Evolutionary conservation across 2,329 filamentous ascomycete species (phyloP).

Genomic region (Botrytis aclada): DNA sequence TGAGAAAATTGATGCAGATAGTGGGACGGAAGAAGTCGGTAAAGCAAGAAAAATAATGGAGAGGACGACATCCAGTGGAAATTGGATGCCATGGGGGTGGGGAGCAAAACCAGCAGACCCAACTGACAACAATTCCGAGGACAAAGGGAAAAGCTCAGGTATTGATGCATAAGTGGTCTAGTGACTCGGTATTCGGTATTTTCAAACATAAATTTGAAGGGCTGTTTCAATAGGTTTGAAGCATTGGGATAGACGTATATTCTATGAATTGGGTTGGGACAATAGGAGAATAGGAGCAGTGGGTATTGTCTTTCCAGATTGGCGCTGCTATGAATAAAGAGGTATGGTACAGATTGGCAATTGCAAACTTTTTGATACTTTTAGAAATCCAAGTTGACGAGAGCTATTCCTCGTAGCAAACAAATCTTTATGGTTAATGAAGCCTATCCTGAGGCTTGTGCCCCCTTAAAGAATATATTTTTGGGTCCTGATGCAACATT

Average conservation of each 20-base stretch:
- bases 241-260: constrained; percentile 10
- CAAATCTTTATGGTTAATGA: neutral
- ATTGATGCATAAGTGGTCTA: constrained; percentile 22
- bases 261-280: neutral
- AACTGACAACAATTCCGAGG: constrained; percentile 21
- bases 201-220: constrained; percentile 3
- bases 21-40: constrained; percentile 54
- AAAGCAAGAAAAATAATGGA: constrained; percentile 32
- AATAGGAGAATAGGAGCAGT: neutral
- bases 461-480: neutral
- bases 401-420: neutral
- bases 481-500: neutral
- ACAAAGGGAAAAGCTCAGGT: constrained; percentile 27
- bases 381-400: neutral
- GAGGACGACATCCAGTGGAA: constrained; percentile 39
- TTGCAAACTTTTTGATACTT: neutral
- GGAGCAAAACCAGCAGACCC: constrained; percentile 23
- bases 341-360: neutral
- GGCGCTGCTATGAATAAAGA: neutral
- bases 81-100: constrained; percentile 53
- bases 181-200: neutral
- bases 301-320: neutral
- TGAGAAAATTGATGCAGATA: constrained; percentile 80
- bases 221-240: neutral
- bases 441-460: neutral